These are phyloP conservation scores for Rhytidhysteron rufulum DNA, from an alignment of 2,329 filamentous ascomycete species.

Conservation along the genomic window DNA sequence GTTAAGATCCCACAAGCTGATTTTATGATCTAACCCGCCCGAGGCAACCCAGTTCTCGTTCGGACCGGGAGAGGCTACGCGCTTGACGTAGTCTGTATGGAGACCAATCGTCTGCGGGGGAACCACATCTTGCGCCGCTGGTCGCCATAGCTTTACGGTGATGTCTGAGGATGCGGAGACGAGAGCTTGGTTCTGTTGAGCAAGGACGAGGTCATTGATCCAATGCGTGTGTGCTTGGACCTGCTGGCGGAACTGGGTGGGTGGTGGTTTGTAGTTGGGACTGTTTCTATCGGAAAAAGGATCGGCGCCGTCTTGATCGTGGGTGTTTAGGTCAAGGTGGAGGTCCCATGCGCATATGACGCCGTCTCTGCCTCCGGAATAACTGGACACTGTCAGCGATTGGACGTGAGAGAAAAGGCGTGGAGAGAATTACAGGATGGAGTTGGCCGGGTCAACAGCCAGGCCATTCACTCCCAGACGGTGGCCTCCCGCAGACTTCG, in stretches of 20 bases:
- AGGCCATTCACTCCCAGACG: conserved; percentile 92
- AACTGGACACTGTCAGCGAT: conserved; percentile 52
- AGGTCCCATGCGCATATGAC: conserved; percentile 96
- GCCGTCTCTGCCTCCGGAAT: conserved; percentile 92
- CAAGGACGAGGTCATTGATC: conserved; percentile 89
- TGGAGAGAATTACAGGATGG: conserved; percentile 68
- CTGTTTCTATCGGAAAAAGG: conserved; percentile 35
- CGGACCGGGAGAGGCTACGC: conserved; percentile 71
- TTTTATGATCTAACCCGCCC: conserved; percentile 86
- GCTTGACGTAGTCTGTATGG: conserved; percentile 96
- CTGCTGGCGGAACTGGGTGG: conserved; percentile 57
- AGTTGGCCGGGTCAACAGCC: conserved; percentile 76
- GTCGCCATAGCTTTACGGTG: conserved; percentile 89
- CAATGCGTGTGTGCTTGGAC: conserved; percentile 87
- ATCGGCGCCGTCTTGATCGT: conserved; percentile 37
- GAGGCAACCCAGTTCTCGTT: conserved; percentile 85
- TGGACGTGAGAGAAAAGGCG: conserved; percentile 3
- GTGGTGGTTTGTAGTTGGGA: conserved; percentile 34
- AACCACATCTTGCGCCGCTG: conserved; percentile 58
- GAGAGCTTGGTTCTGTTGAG: conserved; percentile 71
- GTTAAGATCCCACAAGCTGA: conserved; percentile 89
- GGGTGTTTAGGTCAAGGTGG: conserved; percentile 60
- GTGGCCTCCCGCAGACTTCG: conserved; percentile 76
- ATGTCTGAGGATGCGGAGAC: conserved; percentile 92
- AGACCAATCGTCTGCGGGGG: conserved; percentile 80